A percentile compares a stretch with the other conserved stretches of the same genome.
Conservation (phyloP, 441 rosid genomes). For the Erodium moschatum region DNA sequence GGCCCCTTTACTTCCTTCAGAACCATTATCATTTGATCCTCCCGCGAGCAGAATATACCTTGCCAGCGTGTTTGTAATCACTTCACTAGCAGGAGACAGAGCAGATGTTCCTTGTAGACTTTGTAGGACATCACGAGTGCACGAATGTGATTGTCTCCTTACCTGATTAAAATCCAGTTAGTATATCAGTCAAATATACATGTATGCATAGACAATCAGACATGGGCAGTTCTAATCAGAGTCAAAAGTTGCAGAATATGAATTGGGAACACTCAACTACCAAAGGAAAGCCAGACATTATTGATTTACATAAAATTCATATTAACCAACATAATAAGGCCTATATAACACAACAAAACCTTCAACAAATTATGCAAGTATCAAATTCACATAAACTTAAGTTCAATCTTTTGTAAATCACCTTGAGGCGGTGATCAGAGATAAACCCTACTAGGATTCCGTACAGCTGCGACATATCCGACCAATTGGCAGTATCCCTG, state of each 20-base stretch:
- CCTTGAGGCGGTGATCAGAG: slow-evolving; percentile 37
- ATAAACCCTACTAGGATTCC: slow-evolving; percentile 35
- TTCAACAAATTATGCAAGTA: no score
- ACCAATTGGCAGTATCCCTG: slow-evolving; percentile 38
- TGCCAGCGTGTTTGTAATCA: slow-evolving; percentile 40
- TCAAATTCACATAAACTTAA: no score
- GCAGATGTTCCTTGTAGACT: slow-evolving; percentile 47
- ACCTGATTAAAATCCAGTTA: slow-evolving; percentile 34
- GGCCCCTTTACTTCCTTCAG: slow-evolving; percentile 59
- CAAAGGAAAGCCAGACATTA: no score
- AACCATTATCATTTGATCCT: no score
- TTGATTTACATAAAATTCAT: no score
- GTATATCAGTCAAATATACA: no score
- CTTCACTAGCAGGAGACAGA: slow-evolving; percentile 55
- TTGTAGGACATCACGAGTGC: slow-evolving; percentile 50
- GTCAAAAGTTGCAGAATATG: background rate
- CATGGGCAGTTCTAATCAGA: background rate
- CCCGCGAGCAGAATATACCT: no score
- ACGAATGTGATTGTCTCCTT: slow-evolving; percentile 55
- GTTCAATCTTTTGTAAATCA: no score
- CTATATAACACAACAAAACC: no score
- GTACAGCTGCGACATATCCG: slow-evolving; percentile 38
- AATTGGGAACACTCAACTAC: background rate
- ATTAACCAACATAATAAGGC: no score
- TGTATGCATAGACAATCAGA: background rate